Conservation (phyloP, 1,284 basidiomycete genomes). For the Tetrapyrgos nigripes region DNA sequence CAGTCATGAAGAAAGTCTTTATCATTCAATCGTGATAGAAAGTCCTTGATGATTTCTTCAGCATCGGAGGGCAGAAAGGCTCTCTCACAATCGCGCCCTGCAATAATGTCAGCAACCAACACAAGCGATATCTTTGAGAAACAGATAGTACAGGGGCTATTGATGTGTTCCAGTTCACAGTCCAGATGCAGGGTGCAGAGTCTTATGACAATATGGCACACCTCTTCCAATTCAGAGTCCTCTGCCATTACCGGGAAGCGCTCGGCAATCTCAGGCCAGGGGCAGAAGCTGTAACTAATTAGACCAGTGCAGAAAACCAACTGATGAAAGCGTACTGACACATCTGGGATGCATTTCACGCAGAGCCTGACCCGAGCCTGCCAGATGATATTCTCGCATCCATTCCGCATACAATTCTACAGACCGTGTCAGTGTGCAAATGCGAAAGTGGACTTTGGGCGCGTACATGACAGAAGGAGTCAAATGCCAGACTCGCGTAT, state of each 20-base stretch:
- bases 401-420: not conserved
- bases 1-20: not conserved
- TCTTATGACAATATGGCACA: too few relatives aligned
- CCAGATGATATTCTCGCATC: slow-evolving; percentile 1
- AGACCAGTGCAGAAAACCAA: not conserved
- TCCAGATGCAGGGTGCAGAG: too few relatives aligned
- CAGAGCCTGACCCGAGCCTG: not conserved
- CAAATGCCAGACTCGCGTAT: slow-evolving; percentile 2
- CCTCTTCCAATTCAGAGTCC: too few relatives aligned
- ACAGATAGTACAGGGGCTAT: too few relatives aligned
- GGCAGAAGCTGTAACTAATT: not conserved
- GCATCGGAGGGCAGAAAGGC: not conserved
- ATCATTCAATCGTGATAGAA: too few relatives aligned
- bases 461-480: not conserved
- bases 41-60: not conserved
- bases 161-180: too few relatives aligned
- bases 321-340: not conserved
- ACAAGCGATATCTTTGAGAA: too few relatives aligned
- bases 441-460: not conserved
- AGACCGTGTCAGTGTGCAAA: too few relatives aligned
- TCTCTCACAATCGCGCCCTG: too few relatives aligned
- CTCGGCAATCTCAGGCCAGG: not conserved
- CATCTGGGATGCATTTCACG: slow-evolving; percentile 8
- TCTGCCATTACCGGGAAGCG: too few relatives aligned
- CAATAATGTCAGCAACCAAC: too few relatives aligned